Evolutionary conservation across 768 basidiomycete species (phyloP), one percentile per base, ranked within the genome.

Genomic region (Kwoniella sp.): DNA sequence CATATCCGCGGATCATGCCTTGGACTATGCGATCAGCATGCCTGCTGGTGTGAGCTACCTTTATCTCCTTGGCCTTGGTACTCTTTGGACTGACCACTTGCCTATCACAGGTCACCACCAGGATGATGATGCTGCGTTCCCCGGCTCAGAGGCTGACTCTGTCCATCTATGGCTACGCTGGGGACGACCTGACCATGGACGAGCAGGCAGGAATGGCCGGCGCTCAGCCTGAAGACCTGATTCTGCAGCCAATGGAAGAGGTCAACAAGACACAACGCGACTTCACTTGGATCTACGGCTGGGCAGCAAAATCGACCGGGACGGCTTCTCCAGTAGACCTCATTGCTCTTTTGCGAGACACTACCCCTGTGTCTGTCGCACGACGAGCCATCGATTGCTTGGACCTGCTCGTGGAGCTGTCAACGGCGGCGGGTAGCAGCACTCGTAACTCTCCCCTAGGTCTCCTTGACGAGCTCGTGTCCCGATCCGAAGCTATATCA

Each of bases 1-100:
- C 15, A 27, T 48, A 26, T 39, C 36, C 22, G 38, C 39, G 5
- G 41, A 48, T 23, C 47, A 59, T 45, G 47, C 56, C 5, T 39
- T 58, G 48, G 57, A 67, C 14, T 67, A 43, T 53, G 46, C 39
- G 0, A 55, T 63, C 10, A 54, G 46, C 20, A 67, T 67, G 65
- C 65, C 65, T 50, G 51, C 48, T 1, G 65, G 62, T 12, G 65
- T 67, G 46, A 56, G 65, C 56, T 8, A n/a, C n/a, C n/a, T 39
- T 8, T 9, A 22, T 32, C 12, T 33, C 19, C 14, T 14, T 22
- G 22, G 39, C 31, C 15, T 22, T 34, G 15, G 25, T 46, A 23
- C n/a, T 23, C 32, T 8, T 25, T 20, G n/a, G 12, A n/a, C n/a
- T n/a, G n/a, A 47, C 33, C 15, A 42, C 28, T 26, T 42, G 6